Conservation (phyloP, 768 basidiomycete species). For the Leccinum fibrillosum region DNA sequence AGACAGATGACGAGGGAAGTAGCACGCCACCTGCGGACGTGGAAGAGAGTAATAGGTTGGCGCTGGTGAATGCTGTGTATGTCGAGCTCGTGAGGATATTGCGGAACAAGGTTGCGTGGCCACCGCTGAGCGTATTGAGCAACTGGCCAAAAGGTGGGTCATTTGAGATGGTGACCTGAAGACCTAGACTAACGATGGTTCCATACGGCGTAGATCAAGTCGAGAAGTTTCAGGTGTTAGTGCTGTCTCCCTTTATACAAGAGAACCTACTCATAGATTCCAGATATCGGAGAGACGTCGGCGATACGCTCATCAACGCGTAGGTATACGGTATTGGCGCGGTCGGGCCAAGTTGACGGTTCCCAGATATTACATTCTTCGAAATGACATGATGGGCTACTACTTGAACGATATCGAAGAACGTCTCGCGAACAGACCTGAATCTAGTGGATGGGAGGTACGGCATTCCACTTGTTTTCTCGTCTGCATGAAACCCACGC, state of each 20-base stretch:
- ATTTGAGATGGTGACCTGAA: neutral
- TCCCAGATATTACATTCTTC: slow-evolving; percentile 79
- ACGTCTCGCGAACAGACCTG: slow-evolving; percentile 43
- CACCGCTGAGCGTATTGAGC: slow-evolving; percentile 39
- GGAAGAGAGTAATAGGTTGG: slow-evolving; percentile 40
- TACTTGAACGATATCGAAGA: slow-evolving; percentile 62
- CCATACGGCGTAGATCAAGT: slow-evolving; percentile 54
- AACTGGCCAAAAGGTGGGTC: slow-evolving; percentile 69
- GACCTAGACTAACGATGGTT: slow-evolving; percentile 7
- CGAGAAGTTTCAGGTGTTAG: slow-evolving; percentile 78
- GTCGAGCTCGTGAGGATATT: slow-evolving; percentile 70
- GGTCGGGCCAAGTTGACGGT: slow-evolving; percentile 6
- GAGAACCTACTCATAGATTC: slow-evolving; percentile 4
- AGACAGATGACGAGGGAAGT: slow-evolving; percentile 30
- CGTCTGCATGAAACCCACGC: neutral
- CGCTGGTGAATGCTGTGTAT: slow-evolving; percentile 72
- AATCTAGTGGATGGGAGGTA: slow-evolving; percentile 73
- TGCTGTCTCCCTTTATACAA: slow-evolving; percentile 5
- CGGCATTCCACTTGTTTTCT: neutral
- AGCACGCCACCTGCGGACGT: slow-evolving; percentile 14
- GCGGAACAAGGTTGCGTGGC: slow-evolving; percentile 74
- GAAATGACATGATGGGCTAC: slow-evolving; percentile 76
- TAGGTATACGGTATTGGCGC: slow-evolving; percentile 35
- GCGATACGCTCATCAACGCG: slow-evolving; percentile 88
- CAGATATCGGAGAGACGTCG: slow-evolving; percentile 82